Conservation (phyloP, 1,284 basidiomycete species). For the Hypsizygus ulmarius region DNA sequence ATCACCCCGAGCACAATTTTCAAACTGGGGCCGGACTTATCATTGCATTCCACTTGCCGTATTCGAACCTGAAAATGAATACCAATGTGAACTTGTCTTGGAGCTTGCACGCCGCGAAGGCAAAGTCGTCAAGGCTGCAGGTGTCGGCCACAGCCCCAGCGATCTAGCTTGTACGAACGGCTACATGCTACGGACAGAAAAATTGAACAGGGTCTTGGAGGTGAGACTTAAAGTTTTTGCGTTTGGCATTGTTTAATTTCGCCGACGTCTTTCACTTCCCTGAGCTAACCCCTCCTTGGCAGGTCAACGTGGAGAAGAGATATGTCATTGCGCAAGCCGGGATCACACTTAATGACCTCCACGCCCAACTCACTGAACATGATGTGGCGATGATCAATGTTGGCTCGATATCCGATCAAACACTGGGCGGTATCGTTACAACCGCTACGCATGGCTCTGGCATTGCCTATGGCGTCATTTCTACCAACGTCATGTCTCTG, state of each 20-base stretch:
- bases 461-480: constrained; percentile 77
- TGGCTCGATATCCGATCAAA: constrained; percentile 97
- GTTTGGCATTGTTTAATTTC: constrained; percentile 18
- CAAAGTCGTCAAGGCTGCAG: constrained; percentile 77
- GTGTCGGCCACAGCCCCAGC: constrained; percentile 90
- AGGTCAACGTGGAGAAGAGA: constrained; percentile 74
- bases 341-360: constrained; percentile 74
- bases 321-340: constrained; percentile 77
- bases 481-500: constrained; percentile 77
- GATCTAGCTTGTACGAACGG: constrained; percentile 87
- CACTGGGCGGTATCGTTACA: constrained; percentile 89
- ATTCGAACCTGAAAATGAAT: constrained; percentile 74
- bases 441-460: constrained; percentile 97
- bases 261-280: constrained; percentile 3
- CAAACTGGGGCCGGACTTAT: constrained; percentile 74
- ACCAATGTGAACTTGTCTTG: constrained; percentile 76
- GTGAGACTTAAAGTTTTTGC: constrained; percentile 47
- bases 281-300: constrained; percentile 6
- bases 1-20: constrained; percentile 47
- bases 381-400: constrained; percentile 88
- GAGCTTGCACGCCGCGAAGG: constrained; percentile 80
- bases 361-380: constrained; percentile 63
- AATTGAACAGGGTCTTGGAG: constrained; percentile 67
- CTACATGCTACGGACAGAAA: constrained; percentile 79
- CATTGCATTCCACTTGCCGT: constrained; percentile 62